Evolutionary conservation across 495 filamentous ascomycete genomes (phyloP).

Genomic region (Penicillium dipodomyicola): DNA sequence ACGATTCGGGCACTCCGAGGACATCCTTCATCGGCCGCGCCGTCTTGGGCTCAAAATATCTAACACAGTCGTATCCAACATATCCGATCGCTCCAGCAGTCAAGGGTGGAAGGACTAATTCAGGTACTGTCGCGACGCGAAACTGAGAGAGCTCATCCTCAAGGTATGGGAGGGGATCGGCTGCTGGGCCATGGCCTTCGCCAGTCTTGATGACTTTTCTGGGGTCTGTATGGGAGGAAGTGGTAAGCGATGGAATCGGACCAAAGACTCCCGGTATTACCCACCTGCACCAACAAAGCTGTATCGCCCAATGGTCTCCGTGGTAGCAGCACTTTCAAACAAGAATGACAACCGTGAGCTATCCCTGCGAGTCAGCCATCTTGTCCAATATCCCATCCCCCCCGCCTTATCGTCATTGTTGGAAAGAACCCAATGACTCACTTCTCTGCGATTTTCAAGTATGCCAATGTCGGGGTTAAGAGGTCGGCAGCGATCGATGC

Average conservation of each 20-base stretch:
- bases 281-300: constrained; percentile 88
- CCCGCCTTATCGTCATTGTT: constrained; percentile 10
- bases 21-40: constrained; percentile 82
- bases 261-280: constrained; percentile 19
- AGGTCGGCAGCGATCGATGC: constrained; percentile 87
- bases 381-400: constrained; percentile 6
- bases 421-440: constrained; percentile 41
- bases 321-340: constrained; percentile 89
- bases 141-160: constrained; percentile 74
- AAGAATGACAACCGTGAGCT: constrained; percentile 64
- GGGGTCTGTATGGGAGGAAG: constrained; percentile 54
- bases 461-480: constrained; percentile 85
- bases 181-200: constrained; percentile 74
- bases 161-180: constrained; percentile 78
- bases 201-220: constrained; percentile 85
- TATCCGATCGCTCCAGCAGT: constrained; percentile 94
- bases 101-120: constrained; percentile 74
- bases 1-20: constrained; percentile 80
- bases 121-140: constrained; percentile 76
- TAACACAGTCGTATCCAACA: constrained; percentile 94
- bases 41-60: constrained; percentile 96
- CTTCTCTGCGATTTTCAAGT: constrained; percentile 80
- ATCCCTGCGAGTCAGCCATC: constrained; percentile 18
- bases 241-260: constrained; percentile 11
- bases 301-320: constrained; percentile 86